Evolutionary conservation across 2,329 filamentous ascomycete genomes (phyloP), one percentile per base, ranked within the genome.

Genomic region (Cladophialophora carrionii): DNA sequence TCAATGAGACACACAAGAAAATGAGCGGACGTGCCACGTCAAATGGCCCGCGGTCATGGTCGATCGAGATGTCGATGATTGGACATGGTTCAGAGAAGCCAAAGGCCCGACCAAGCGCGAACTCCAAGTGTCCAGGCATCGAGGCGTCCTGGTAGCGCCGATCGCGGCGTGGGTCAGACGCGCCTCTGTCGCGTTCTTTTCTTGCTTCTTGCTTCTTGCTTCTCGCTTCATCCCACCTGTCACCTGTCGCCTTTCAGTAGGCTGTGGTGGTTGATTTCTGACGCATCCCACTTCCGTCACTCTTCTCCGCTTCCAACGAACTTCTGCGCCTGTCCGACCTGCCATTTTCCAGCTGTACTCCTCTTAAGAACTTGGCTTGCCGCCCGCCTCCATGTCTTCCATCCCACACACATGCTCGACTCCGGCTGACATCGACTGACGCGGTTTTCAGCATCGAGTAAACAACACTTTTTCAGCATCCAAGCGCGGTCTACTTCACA

Each of bases 51-150:
- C 22, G 48, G 48, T 12, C 46, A 53, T 62, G 37, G 55, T 29
- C 57, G 57, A 61, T 60, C 51, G 34, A 64, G 62, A 65, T 63
- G 20, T 9, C 32, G 54, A 46, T 68, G 62, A 65, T 68, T 68
- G 65, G 65, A 57, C 53, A 49, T 57, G 62, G 55, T 17, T 37
- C 10, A 54, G 37, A 26, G 57, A 41, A 34, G 22, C 24, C 37
- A 29, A 49, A 29, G 48, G 57, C 57, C 26, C 62, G 52, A 57
- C 29, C 49, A 62, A 24, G 20, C 24, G 51, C 17, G 49, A 20
- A 62, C n/a, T 34, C 37, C 14, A 14, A 17, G 22, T 55, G 8
- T 61, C 34, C 32, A 37, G 34, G 34, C 24, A 9, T 24, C 48
- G 48, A 12, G 20, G 48, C 48, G 48, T 24, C 9, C 48, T 14